Percentiles rank a stretch among this genome's conserved stretches.
phyloP scores from a whole-genome alignment of 1,284 basidiomycete genomes.

The Cutaneotrichosporon mucoides region DNA sequence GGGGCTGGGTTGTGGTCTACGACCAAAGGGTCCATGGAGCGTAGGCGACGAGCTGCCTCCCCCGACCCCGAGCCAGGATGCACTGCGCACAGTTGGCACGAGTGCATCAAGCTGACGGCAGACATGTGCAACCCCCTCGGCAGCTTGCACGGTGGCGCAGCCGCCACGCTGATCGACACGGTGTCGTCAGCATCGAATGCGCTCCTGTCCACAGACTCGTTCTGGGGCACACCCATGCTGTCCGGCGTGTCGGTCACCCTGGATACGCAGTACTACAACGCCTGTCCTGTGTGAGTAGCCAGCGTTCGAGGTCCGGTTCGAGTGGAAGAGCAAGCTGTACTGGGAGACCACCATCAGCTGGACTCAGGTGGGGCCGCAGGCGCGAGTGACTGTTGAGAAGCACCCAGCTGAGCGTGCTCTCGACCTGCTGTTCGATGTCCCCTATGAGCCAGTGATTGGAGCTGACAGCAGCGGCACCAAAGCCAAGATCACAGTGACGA shows the following conservation, averaged over 20 bases:
- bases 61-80: no score
- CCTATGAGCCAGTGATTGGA: no score
- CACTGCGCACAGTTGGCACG: no score
- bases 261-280: conserved; percentile 33
- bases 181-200: conserved; percentile 5
- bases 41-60: no score
- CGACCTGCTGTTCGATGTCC: no score
- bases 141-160: conserved; percentile 38
- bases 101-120: conserved; percentile 8
- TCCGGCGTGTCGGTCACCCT: conserved; percentile 33
- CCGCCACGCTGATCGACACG: conserved; percentile 35
- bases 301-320: not conserved
- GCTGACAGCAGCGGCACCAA: conserved; percentile 9
- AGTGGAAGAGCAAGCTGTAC: no score
- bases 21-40: no score
- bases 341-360: no score
- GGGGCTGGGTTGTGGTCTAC: no score
- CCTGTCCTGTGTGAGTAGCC: conserved; percentile 12
- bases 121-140: conserved; percentile 35
- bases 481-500: conserved; percentile 6
- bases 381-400: no score
- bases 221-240: conserved; percentile 41
- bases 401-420: no score
- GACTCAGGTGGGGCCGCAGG: no score
- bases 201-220: conserved; percentile 27